phyloP scores from a whole-genome alignment of 2,329 filamentous ascomycete species.

The Alternaria rosae region DNA sequence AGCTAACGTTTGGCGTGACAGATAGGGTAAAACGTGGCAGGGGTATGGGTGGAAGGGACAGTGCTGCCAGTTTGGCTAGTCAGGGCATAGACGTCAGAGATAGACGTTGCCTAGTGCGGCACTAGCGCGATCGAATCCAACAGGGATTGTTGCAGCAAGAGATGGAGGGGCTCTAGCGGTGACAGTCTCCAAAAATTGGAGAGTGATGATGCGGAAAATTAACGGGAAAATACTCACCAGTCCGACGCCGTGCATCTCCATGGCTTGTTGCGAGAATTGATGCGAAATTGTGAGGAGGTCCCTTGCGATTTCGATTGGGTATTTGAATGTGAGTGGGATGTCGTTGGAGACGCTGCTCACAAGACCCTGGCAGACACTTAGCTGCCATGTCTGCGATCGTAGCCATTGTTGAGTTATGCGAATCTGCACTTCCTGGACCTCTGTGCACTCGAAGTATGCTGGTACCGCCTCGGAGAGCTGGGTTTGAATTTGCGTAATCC shows the following conservation, averaged over 20 bases:
- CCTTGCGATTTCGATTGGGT: slow-evolving; percentile 68
- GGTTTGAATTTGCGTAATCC: slow-evolving; percentile 57
- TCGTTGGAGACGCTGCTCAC: slow-evolving; percentile 67
- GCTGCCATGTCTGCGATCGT: slow-evolving; percentile 74
- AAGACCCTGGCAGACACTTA: slow-evolving; percentile 70
- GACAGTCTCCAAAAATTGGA: slow-evolving; percentile 15
- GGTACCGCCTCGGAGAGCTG: slow-evolving; percentile 63
- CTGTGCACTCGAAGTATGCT: slow-evolving; percentile 64
- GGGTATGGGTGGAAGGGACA: slow-evolving; percentile 22
- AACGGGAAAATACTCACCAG: slow-evolving; percentile 62
- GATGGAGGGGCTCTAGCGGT: slow-evolving; percentile 26
- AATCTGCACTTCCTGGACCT: slow-evolving; percentile 73
- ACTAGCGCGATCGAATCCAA: slow-evolving; percentile 30
- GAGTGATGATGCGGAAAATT: slow-evolving; percentile 19
- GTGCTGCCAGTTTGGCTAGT: slow-evolving; percentile 22
- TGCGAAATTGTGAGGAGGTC: slow-evolving; percentile 69
- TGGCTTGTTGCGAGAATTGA: slow-evolving; percentile 73
- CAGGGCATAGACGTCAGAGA: slow-evolving; percentile 35
- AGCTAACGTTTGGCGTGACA: slow-evolving; percentile 29
- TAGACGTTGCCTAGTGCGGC: slow-evolving; percentile 36
- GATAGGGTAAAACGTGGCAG: slow-evolving; percentile 25
- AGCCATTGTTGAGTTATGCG: slow-evolving; percentile 76
- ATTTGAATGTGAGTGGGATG: slow-evolving; percentile 67
- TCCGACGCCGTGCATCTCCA: slow-evolving; percentile 77
- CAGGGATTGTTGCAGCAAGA: slow-evolving; percentile 30